Evolutionary conservation across 2,329 filamentous ascomycete species (phyloP), one percentile per base, ranked within the genome.

Genomic region (Knoxdaviesia capensis): DNA sequence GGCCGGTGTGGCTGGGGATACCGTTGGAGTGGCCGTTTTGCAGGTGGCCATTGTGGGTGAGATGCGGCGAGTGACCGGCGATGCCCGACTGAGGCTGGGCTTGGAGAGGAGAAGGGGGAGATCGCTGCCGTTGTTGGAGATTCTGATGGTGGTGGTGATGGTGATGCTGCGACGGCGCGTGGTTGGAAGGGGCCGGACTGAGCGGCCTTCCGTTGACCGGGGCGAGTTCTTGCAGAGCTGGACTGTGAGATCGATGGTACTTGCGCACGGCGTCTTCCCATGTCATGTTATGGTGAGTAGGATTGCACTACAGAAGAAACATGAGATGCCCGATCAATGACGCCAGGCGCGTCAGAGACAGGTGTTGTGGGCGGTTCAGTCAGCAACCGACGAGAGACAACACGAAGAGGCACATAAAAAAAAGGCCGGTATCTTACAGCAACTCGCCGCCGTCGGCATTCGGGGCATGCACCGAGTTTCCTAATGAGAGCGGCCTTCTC

Each of bases 401-500:
- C 6, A n/a, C 7, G 39, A 8, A 45, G 44, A 5, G n/a, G 10
- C 9, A 31, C 29, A 7, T 32, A 6, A 3, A 4, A 20, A 2
- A 20, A 43, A 43, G 36, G 11, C 20, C 40, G 32, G 29, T 43
- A 37, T 66, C 69, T 68, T 61, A 74, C 69, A 54, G 69, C 69
- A 55, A 74, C 70, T 53, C 70, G 62, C 48, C 69, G 61, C 44
- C 68, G 62, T 37, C 68, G 63, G 48, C 71, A 75, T 49, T 73
- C 69, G 33, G 54, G 50, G 50, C 71, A 75, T 39, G 71, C 71
- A 44, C 71, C 70, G 42, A 74, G 57, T 53, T 74, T 74, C 50
- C 71, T 59, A 46, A 75, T 74, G 44, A 75, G 53, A 38, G 70
- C 70, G 39, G 71, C 71, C 53, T 69, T 69, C 49, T 74, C 68